Evolutionary conservation across 2,329 filamentous ascomycete genomes (phyloP), one percentile per base, ranked within the genome.

Genomic region (Oidium heveae): DNA sequence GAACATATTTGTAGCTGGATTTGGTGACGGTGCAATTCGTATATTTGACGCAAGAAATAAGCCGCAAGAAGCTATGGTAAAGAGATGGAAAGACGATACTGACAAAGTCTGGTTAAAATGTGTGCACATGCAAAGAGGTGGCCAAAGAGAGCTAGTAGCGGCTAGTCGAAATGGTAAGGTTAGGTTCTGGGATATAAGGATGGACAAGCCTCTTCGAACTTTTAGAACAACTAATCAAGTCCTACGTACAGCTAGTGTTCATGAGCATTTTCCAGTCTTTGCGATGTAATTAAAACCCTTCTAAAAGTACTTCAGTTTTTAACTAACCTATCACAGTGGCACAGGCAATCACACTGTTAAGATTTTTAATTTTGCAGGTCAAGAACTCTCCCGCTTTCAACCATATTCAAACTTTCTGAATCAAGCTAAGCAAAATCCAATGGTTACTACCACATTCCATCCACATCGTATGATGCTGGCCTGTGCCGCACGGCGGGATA

Each of bases 221-320:
- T 82, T 89, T 62, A 74, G 79, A 63, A 80, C 83, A 7, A 89
- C 85, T 2, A 79, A 75, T 57, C 80, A 88, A 62, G 84, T 82
- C 9, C 74, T 94, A 57, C 79, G 87, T 55, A 94, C 86, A 18
- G 75, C 94, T 56, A 91, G 84, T 66, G 88, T 91, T 44, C 91
- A 98, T 66, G 91, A 98, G 68, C 91, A 98, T 68, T 78, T 94
- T 54, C 91, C 91, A 28, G 88, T 98, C 13, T 95, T 98, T 71
- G 86, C 86, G 61, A 79, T 88, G 83, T 88, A 80, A 74, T 82
- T 79, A 20, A n/a, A 22, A 43, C 49, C 32, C 37, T 13, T 49
- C 56, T n/a, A 22, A 53, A 43, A 24, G n/a, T 37, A 28, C 57
- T 24, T 4, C 6, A 32, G 52, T 44, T 22, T 24, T 43, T 22